Percentiles rank a stretch among this genome's conserved stretches.
Conservation (phyloP, 2,329 filamentous ascomycete genomes). For the Calycina herbarum region DNA sequence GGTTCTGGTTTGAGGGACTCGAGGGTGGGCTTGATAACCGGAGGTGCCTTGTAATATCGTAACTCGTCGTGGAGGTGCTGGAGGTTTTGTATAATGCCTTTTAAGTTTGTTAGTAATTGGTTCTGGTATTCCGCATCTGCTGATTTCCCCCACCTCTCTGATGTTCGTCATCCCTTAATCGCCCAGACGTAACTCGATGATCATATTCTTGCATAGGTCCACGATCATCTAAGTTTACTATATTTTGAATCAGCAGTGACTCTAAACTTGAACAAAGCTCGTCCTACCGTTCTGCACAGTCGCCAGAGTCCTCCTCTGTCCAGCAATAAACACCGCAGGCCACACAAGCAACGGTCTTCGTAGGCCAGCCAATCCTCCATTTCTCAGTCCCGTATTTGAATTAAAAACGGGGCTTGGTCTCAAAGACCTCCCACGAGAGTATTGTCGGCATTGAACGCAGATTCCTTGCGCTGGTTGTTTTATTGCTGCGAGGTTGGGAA, state of each 20-base stretch:
- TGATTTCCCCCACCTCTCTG: conserved; percentile 66
- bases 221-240: conserved; percentile 33
- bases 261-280: not conserved
- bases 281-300: conserved; percentile 34
- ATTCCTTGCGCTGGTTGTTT: conserved; percentile 7
- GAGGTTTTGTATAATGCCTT: conserved; percentile 83
- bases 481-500: not conserved
- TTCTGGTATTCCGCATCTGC: not conserved
- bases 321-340: conserved; percentile 33
- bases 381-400: not conserved
- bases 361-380: not conserved
- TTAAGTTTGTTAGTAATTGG: conserved; percentile 5
- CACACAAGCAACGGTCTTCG: conserved; percentile 17
- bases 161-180: conserved; percentile 82
- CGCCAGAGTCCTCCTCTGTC: conserved; percentile 33
- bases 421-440: not conserved
- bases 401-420: not conserved
- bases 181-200: conserved; percentile 69
- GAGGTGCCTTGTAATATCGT: conserved; percentile 67
- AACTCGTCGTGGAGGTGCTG: conserved; percentile 89
- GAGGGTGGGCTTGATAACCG: conserved; percentile 74
- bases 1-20: conserved; percentile 63
- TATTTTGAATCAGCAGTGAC: conserved; percentile 4
- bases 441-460: conserved; percentile 17
- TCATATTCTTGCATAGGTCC: conserved; percentile 91